Base-by-base conservation (phyloP, 768 basidiomycete species). In the Pisolithus tinctorius region DNA sequence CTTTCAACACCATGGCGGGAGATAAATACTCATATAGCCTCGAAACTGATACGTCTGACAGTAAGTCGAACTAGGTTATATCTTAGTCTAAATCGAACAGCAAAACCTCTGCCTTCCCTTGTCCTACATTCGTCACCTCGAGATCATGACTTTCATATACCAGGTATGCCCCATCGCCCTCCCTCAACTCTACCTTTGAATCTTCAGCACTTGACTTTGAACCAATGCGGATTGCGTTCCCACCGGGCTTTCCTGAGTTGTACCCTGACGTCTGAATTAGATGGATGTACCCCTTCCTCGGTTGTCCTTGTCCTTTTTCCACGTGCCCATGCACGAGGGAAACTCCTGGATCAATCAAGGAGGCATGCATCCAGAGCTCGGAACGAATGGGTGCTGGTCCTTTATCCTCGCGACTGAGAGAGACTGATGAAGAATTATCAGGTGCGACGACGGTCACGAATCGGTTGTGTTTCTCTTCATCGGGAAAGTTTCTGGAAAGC, bases 141-240 rank as follows among this genome's bases (percentile, higher is more conserved):
- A 78, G 54, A 25, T 66, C 59, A 0, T 57, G 55, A 1, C 56
- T 66, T 1, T 71, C 78, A 1, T 78, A 74, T 43, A 69, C 59
- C 42, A 95, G 65, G 66, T 93, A 97, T 11, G 84, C 83, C 0
- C 91, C 93, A 61, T 97, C 94, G 0, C 94, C 94, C 59, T 97
- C 94, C 30, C 79, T 78, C 48, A 95, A 66, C 37, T 77, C 81
- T 4, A 82, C 52, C 51, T 78, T 68, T 10, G 70, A 71, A 41
- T 41, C 40, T 2, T 63, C 70, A 0, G 64, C 64, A 16, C 67
- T 71, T 1, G 66, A 63, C 4, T 67, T 71, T 3, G 69, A 62
- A 7, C 71, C 70, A 8, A 94, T 62, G 54, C 69, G 78, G 45
- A 95, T 65, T 17, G 66, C 69, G 0, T 80, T 83, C 0, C 89